Percentiles rank a stretch among this genome's conserved stretches.
Evolutionary conservation across 768 basidiomycete genomes (phyloP).

Genomic region (Leccinum fibrillosum): DNA sequence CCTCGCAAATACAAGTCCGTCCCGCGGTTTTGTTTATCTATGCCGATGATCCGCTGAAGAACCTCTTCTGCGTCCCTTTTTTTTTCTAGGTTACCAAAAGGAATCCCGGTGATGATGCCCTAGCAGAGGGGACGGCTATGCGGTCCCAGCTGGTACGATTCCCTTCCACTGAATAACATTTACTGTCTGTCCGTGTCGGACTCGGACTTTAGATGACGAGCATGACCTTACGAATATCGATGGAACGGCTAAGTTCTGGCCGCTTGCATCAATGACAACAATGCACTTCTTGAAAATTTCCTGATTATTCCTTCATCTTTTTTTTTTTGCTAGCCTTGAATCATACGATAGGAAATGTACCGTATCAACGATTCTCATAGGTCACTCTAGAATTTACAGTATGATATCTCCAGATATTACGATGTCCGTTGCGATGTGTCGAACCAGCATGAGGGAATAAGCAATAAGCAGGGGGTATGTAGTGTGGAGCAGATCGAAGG

Average conservation of each 20-base stretch:
- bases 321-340: background rate
- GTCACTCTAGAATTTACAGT: conserved; percentile 15
- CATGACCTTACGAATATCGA: background rate
- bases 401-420: conserved; percentile 11
- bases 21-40: background rate
- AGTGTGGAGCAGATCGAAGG: conserved; percentile 8
- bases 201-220: background rate
- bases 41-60: conserved; percentile 16
- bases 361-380: background rate
- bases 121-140: background rate
- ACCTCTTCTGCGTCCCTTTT: background rate
- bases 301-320: background rate
- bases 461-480: conserved; percentile 23
- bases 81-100: conserved; percentile 9
- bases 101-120: background rate
- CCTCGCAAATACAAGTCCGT: conserved; percentile 21
- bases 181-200: conserved; percentile 8
- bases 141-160: conserved; percentile 31
- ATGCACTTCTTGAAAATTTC: background rate
- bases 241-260: background rate
- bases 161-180: conserved; percentile 36
- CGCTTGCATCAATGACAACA: background rate
- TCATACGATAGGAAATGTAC: background rate
- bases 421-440: conserved; percentile 10
- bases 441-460: conserved; percentile 14